These are phyloP conservation scores for Neofusicoccum sp. DNA, from an alignment of 2,329 filamentous ascomycete genomes.

Conservation along the genomic window DNA sequence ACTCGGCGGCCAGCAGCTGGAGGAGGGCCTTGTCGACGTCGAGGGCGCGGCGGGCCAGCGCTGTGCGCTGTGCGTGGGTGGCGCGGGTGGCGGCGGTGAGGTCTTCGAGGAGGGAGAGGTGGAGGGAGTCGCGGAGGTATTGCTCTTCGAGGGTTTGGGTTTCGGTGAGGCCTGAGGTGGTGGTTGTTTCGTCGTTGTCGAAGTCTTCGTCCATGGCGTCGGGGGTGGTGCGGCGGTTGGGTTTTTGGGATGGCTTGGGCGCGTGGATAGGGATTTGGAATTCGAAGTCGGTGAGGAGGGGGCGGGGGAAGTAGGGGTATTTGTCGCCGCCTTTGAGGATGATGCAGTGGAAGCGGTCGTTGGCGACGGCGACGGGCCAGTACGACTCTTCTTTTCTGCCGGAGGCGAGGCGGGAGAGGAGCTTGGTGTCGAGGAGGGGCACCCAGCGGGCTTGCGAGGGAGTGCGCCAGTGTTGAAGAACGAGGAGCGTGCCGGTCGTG, in stretches of 20 bases:
- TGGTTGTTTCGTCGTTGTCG: constrained; percentile 33
- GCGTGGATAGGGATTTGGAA: constrained; percentile 77
- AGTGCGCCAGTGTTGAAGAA: constrained; percentile 85
- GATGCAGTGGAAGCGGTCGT: constrained; percentile 94
- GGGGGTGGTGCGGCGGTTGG: constrained; percentile 37
- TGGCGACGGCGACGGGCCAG: constrained; percentile 91
- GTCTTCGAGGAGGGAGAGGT: constrained; percentile 73
- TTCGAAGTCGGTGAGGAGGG: constrained; percentile 87
- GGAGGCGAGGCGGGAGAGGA: constrained; percentile 74
- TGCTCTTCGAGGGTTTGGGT: constrained; percentile 71
- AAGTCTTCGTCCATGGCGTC: constrained; percentile 32
- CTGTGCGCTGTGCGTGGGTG: constrained; percentile 62
- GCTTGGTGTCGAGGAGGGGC: constrained; percentile 84
- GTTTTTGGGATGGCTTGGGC: constrained; percentile 28
- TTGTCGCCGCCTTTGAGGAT: constrained; percentile 94
- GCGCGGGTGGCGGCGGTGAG: constrained; percentile 66
- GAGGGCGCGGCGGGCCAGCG: constrained; percentile 70
- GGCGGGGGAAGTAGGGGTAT: constrained; percentile 89
- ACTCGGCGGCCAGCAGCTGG: constrained; percentile 85
- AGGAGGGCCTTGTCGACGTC: constrained; percentile 88
- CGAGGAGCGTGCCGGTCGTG: constrained; percentile 81
- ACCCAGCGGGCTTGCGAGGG: constrained; percentile 86
- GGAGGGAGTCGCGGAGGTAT: constrained; percentile 72
- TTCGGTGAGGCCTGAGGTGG: constrained; percentile 40
- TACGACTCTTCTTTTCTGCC: constrained; percentile 88